phyloP scores from a whole-genome alignment of 179 eudicot genomes.

The Carnegiea gigantea region DNA sequence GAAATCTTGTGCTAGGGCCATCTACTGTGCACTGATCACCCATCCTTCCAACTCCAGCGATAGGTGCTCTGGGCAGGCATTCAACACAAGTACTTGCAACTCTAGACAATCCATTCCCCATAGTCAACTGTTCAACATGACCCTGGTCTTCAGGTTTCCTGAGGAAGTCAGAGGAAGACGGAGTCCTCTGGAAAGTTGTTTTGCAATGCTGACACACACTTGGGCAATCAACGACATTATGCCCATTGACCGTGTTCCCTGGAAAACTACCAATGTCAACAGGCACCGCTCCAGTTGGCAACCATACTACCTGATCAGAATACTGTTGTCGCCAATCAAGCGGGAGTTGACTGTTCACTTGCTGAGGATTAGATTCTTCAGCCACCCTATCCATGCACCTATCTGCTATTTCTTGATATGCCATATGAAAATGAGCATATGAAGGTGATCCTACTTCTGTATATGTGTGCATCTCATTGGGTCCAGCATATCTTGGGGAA shows the following conservation, averaged over 20 bases:
- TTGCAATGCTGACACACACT: conserved; percentile 69
- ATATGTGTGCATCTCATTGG: conserved; percentile 51
- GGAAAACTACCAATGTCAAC: conserved; percentile 80
- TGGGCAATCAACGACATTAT: conserved; percentile 51
- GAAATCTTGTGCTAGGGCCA: conserved; percentile 41
- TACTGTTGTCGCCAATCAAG: conserved; percentile 56
- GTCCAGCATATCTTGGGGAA: conserved; percentile 69
- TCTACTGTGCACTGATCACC: conserved; percentile 56
- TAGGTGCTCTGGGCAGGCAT: conserved; percentile 47
- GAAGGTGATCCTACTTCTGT: conserved; percentile 72
- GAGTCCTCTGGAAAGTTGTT: conserved; percentile 57
- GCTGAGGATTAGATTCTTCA: conserved; percentile 54
- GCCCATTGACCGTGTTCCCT: conserved; percentile 60
- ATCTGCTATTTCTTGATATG: conserved; percentile 48
- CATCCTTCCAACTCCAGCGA: conserved; percentile 59
- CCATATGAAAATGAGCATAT: conserved; percentile 43
- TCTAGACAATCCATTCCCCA: conserved; percentile 56
- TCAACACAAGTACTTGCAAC: conserved; percentile 50
- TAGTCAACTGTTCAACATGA: conserved; percentile 48
- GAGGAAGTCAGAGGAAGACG: conserved; percentile 46
- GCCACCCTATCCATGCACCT: conserved; percentile 47
- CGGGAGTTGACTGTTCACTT: conserved; percentile 37
- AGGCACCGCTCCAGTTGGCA: conserved; percentile 50
- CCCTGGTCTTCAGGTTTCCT: conserved; percentile 64
- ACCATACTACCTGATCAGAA: conserved; percentile 60